Base-by-base conservation (phyloP, 768 basidiomycete genomes). In the Candolleomyces aberdarensis region DNA sequence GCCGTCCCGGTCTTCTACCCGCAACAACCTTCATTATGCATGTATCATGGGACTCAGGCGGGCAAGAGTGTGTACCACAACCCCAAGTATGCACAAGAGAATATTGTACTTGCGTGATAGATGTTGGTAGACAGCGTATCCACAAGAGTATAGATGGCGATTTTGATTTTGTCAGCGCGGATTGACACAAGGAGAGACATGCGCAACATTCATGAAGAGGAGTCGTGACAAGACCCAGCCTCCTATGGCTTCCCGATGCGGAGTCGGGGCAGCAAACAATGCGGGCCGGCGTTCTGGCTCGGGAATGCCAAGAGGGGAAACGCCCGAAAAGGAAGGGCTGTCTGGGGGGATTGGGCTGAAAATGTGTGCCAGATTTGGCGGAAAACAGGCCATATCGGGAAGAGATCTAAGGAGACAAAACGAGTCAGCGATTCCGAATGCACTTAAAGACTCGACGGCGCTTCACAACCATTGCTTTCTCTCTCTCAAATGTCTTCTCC, bases 51-150 rank as follows among this genome's bases (percentile, higher is more conserved):
- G 61, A 56, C 56, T 36, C 77, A 97, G 95, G 80, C 82, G 64
- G 94, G 94, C 57, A 89, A 94, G 80, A 87, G 87, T 70, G 86
- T 91, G 13, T 97, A 96, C 83, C 83, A 91, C 79, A 88, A 88
- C 63, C 76, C 87, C 40, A 83, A 85, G 70, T 92, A 92, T 26
- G 50, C 50, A 26, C 51, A 60, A 40, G 41, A 44, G 9, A 43
- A 29, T 46, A 9, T 60, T 53, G 58, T 59, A 40, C 15, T 59
- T 17, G 32, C 40, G 44, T 59, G 50, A 52, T 5, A 17, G 19
- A 43, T 59, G 53, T 32, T 44, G 41, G 59, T 63, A 60, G 56
- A 58, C 19, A 43, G 19, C 26, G 20, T 51, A 11, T 36, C 36
- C 36, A 36, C 36, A 36, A 36, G 36, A 36, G 36, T 36, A 36